A percentile compares a stretch with the other conserved stretches of the same genome.
phyloP scores from a whole-genome alignment of 2,329 filamentous ascomycete genomes.

The Phaeophleospora eucalypticola region DNA sequence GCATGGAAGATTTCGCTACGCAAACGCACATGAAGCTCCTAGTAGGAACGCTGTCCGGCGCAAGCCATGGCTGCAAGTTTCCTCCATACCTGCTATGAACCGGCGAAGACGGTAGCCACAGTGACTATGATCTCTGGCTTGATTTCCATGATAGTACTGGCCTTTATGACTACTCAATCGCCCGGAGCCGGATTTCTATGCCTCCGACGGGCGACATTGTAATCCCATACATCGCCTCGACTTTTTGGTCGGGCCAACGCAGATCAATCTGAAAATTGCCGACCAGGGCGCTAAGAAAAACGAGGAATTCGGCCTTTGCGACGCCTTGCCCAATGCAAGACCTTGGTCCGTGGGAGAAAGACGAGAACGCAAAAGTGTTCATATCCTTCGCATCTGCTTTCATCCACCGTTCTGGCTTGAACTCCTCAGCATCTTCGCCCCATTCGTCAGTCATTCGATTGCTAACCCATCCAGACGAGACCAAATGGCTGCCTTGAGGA shows the following conservation, averaged over 20 bases:
- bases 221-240: constrained; percentile 1
- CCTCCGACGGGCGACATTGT: not conserved
- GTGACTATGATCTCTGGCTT: too few relatives aligned
- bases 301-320: constrained; percentile 2
- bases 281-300: constrained; percentile 4
- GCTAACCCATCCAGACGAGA: not conserved
- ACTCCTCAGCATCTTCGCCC: not conserved
- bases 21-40: too few relatives aligned
- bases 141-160: too few relatives aligned
- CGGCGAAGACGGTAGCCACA: too few relatives aligned
- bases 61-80: too few relatives aligned
- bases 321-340: constrained; percentile 9
- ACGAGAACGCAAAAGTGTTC: constrained; percentile 4
- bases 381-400: not conserved
- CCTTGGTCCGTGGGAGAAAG: constrained; percentile 6
- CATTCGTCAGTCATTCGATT: not conserved
- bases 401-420: constrained; percentile 7
- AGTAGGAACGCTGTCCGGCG: too few relatives aligned
- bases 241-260: not conserved
- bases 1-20: too few relatives aligned
- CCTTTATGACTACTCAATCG: not conserved
- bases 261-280: constrained; percentile 2
- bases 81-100: too few relatives aligned
- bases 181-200: not conserved
- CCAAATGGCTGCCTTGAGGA: not conserved